Conservation (phyloP, 371 early-diverging fungal species). For the Rhizomucor miehei region DNA sequence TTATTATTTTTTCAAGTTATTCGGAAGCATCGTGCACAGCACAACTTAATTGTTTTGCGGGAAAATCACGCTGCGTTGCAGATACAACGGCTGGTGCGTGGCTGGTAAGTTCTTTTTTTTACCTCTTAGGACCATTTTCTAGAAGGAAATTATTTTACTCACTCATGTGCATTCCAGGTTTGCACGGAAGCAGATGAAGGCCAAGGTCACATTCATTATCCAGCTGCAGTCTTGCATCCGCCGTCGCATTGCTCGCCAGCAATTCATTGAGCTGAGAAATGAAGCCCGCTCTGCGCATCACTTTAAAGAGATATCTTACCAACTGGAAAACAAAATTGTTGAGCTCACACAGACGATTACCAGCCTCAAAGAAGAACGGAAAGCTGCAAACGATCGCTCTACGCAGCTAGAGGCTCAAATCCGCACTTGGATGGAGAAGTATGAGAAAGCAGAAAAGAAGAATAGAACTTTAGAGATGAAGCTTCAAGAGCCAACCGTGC, state of each 20-base stretch:
- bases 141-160: background rate
- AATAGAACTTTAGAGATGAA: slow-evolving; percentile 48
- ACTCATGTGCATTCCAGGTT: slow-evolving; percentile 29
- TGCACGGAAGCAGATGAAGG: slow-evolving; percentile 61
- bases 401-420: slow-evolving; percentile 70
- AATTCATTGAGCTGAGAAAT: slow-evolving; percentile 63
- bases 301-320: slow-evolving; percentile 91
- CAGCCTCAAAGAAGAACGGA: slow-evolving; percentile 67
- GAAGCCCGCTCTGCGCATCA: slow-evolving; percentile 91
- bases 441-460: slow-evolving; percentile 52
- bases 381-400: slow-evolving; percentile 52
- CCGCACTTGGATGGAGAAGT: slow-evolving; percentile 70
- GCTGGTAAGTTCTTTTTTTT: slow-evolving; percentile 29
- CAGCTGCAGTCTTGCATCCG: slow-evolving; percentile 84
- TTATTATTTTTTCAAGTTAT: slow-evolving; percentile 16
- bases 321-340: slow-evolving; percentile 94
- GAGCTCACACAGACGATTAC: slow-evolving; percentile 85
- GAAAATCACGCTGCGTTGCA: slow-evolving; percentile 66
- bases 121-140: too few relatives aligned
- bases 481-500: slow-evolving; percentile 62
- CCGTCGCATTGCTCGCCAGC: slow-evolving; percentile 68
- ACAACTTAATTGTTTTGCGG: slow-evolving; percentile 42
- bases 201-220: slow-evolving; percentile 55
- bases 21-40: slow-evolving; percentile 60
- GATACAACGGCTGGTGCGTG: slow-evolving; percentile 71